A percentile compares a stretch with the other conserved stretches of the same genome.
Evolutionary conservation across 2,329 filamentous ascomycete species (phyloP).

Genomic region (Aspergillus sp.): DNA sequence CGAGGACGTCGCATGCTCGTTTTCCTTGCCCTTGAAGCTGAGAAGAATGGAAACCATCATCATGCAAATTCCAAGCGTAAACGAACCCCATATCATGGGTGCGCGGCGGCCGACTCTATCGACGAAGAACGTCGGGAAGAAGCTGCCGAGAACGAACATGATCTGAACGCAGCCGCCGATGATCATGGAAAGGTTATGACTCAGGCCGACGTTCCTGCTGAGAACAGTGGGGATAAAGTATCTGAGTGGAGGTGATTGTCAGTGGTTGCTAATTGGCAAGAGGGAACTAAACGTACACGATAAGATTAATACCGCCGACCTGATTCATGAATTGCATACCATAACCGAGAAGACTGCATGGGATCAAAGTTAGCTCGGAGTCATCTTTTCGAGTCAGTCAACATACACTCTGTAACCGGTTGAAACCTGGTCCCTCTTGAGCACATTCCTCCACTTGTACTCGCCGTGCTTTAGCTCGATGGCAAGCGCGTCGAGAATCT

Average conservation of each 20-base stretch:
- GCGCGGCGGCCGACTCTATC: constrained; percentile 41
- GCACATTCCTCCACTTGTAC: constrained; percentile 39
- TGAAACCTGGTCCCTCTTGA: constrained; percentile 45
- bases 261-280: neutral
- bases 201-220: constrained; percentile 24
- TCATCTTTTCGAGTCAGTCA: neutral
- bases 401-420: constrained; percentile 43
- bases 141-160: constrained; percentile 35
- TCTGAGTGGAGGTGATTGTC: neutral
- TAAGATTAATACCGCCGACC: constrained; percentile 48
- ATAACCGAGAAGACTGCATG: constrained; percentile 42
- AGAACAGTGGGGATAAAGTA: constrained; percentile 25
- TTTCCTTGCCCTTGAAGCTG: constrained; percentile 44
- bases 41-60: constrained; percentile 37
- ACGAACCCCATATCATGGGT: constrained; percentile 37
- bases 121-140: constrained; percentile 48
- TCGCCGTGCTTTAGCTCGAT: constrained; percentile 36
- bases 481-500: constrained; percentile 47
- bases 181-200: constrained; percentile 23
- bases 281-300: constrained; percentile 30
- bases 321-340: constrained; percentile 54
- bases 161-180: constrained; percentile 28
- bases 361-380: neutral
- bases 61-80: constrained; percentile 40
- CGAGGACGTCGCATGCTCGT: constrained; percentile 36